Conservation (phyloP, 1,284 basidiomycete species). For the Pyrrhoderma lamaoense region DNA sequence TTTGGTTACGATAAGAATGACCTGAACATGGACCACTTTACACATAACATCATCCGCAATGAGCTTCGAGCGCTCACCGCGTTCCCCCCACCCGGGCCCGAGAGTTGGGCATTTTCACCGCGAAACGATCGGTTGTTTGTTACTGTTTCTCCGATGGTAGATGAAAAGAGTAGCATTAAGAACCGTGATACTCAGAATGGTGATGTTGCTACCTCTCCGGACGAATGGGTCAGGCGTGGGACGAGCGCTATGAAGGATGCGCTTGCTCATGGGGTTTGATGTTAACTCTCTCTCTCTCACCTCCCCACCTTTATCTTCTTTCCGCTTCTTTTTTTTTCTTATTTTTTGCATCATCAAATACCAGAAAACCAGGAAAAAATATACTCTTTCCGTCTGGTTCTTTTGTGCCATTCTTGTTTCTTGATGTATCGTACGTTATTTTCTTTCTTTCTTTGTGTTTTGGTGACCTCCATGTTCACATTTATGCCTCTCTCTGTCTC, state of each 20-base stretch:
- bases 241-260: slow-evolving; percentile 35
- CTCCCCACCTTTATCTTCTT: background rate
- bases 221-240: slow-evolving; percentile 49
- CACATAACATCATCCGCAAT: slow-evolving; percentile 55
- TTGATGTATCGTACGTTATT: background rate
- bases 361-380: no score
- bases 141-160: no score
- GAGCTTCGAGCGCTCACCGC: slow-evolving; percentile 53
- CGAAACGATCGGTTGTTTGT: slow-evolving; percentile 52
- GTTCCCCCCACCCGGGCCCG: slow-evolving; percentile 47
- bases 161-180: background rate
- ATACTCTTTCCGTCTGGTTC: background rate
- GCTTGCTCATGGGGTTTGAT: slow-evolving; percentile 18
- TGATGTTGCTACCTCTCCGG: slow-evolving; percentile 38
- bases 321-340: background rate
- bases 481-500: no score
- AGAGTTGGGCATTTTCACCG: slow-evolving; percentile 49
- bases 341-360: no score
- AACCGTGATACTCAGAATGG: background rate
- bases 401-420: background rate
- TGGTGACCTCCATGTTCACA: background rate
- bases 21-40: slow-evolving; percentile 62
- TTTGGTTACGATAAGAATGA: slow-evolving; percentile 67
- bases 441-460: background rate
- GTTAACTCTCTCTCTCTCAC: background rate